Percentiles rank a stretch among this genome's conserved stretches.
Conservation (phyloP, 495 filamentous ascomycete genomes). For the Arthonia radiata region DNA sequence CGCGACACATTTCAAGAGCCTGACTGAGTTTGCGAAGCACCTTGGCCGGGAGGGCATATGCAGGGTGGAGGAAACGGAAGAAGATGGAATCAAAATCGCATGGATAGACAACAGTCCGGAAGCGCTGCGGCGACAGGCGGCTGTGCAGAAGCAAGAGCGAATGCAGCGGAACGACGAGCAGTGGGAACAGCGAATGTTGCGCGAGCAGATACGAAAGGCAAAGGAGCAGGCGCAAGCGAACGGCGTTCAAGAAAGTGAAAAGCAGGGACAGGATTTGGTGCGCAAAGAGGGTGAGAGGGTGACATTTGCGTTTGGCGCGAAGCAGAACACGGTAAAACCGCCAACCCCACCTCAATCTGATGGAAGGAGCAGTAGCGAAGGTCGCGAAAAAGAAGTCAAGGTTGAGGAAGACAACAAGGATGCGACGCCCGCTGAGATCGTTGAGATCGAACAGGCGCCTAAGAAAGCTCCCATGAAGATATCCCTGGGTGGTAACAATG, state of each 20-base stretch:
- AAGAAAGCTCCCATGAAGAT: constrained; percentile 15
- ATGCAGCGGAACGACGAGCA: constrained; percentile 79
- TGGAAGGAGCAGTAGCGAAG: not conserved
- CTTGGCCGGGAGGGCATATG: constrained; percentile 67
- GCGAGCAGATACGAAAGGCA: constrained; percentile 61
- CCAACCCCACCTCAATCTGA: constrained; percentile 1
- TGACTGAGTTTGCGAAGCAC: constrained; percentile 74
- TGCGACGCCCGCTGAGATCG: not conserved
- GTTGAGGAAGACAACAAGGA: constrained; percentile 1
- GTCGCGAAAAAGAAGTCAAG: not conserved
- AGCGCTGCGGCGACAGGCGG: constrained; percentile 53
- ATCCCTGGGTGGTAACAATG: constrained; percentile 36
- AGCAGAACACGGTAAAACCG: constrained; percentile 15
- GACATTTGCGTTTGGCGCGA: constrained; percentile 42
- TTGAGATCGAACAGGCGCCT: not conserved
- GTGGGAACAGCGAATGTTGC: constrained; percentile 53
- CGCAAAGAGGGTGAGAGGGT: constrained; percentile 65
- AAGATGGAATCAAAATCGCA: constrained; percentile 51
- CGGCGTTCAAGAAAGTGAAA: constrained; percentile 14
- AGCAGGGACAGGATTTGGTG: constrained; percentile 11
- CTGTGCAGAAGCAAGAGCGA: constrained; percentile 55
- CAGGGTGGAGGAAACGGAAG: constrained; percentile 69
- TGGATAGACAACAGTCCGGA: constrained; percentile 86
- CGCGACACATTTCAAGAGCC: constrained; percentile 55
- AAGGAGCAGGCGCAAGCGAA: constrained; percentile 24